Percentiles rank a stretch among this genome's conserved stretches.
Conservation (phyloP, 2,329 filamentous ascomycete genomes). For the Aureobasidium sp. region DNA sequence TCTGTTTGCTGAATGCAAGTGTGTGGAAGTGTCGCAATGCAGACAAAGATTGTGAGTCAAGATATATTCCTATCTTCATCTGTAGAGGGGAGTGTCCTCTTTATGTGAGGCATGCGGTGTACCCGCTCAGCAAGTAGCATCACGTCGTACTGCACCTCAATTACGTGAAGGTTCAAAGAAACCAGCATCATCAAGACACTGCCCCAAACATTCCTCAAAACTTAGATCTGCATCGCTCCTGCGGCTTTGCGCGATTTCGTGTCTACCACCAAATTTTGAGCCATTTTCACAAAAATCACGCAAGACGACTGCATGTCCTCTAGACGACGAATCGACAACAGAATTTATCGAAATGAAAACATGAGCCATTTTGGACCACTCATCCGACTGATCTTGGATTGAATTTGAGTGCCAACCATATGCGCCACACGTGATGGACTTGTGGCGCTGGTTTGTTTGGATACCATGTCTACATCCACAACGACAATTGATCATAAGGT, state of each 20-base stretch:
- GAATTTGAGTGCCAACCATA: not conserved
- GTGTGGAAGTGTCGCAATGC: not conserved
- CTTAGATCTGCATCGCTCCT: slow-evolving; percentile 1
- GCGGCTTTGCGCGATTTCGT: slow-evolving; percentile 11
- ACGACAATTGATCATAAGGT: not conserved
- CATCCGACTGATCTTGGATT: not conserved
- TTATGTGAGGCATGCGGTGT: not conserved
- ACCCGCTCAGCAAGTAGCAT: not conserved
- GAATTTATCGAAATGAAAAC: not conserved
- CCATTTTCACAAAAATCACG: slow-evolving; percentile 14
- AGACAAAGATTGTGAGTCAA: not conserved
- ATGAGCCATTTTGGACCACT: slow-evolving; percentile 6
- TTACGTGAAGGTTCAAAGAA: not conserved
- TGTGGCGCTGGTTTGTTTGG: not conserved
- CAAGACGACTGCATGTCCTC: not conserved
- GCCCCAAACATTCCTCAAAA: slow-evolving; percentile 7
- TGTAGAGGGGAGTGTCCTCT: not conserved
- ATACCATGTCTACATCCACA: not conserved
- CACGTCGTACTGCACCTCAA: slow-evolving; percentile 10
- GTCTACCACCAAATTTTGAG: slow-evolving; percentile 7
- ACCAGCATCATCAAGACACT: not conserved
- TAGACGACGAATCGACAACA: not conserved
- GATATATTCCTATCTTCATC: not conserved
- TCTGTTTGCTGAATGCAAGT: not conserved
- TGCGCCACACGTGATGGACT: not conserved